A percentile compares a stretch with the other conserved stretches of the same genome.
phyloP scores from a whole-genome alignment of 192 early-diverging fungal genomes.

The Coemansia furcata region DNA sequence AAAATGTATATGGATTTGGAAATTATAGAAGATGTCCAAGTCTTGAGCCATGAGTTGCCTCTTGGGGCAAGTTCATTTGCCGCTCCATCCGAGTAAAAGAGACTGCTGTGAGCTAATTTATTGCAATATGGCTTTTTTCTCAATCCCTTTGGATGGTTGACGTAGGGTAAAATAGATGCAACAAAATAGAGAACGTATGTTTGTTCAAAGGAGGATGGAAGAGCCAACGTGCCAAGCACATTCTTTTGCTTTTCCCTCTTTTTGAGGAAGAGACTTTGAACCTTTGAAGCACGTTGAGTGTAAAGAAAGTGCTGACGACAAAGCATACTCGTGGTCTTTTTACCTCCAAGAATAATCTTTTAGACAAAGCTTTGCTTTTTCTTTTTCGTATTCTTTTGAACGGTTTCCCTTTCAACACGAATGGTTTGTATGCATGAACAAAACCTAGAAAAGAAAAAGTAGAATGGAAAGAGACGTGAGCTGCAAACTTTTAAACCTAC shows the following conservation, averaged over 20 bases:
- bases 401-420: not conserved
- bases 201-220: not conserved
- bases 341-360: not conserved
- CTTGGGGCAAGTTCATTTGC: not conserved
- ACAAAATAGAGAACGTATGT: not conserved
- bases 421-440: constrained; percentile 5
- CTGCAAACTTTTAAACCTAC: not conserved
- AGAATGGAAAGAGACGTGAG: not conserved
- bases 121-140: not conserved
- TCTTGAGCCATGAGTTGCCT: not conserved
- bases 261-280: not conserved
- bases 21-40: not conserved
- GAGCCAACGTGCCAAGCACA: not conserved
- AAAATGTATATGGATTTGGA: not conserved
- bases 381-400: not conserved
- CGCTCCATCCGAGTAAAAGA: not conserved
- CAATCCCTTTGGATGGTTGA: not conserved
- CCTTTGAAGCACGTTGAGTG: not conserved
- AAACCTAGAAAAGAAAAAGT: not conserved
- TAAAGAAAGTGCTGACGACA: not conserved
- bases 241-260: not conserved
- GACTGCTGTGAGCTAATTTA: not conserved
- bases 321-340: constrained; percentile 2
- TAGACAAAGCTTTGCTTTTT: not conserved
- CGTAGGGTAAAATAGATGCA: not conserved